phyloP scores from a whole-genome alignment of 1,139 yeast species.

The Geotrichum candidum region DNA sequence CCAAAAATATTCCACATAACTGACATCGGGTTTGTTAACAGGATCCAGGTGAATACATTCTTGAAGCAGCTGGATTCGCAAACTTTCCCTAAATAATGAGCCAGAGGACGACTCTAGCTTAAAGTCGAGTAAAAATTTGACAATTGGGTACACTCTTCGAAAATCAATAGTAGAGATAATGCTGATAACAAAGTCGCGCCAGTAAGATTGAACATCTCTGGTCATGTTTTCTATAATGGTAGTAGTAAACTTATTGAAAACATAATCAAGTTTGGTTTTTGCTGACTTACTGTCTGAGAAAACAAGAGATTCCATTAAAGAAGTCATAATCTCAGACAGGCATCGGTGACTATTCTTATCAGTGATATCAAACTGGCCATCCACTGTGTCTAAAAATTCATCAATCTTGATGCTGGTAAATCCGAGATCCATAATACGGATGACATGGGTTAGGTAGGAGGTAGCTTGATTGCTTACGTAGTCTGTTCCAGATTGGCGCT shows the following conservation, averaged over 20 bases:
- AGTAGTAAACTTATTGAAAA: slow-evolving; percentile 46
- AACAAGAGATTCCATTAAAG: slow-evolving; percentile 28
- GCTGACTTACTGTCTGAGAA: slow-evolving; percentile 22
- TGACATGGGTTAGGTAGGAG: slow-evolving; percentile 24
- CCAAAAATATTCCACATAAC: slow-evolving; percentile 38
- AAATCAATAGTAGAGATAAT: slow-evolving; percentile 31
- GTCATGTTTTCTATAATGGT: slow-evolving; percentile 59
- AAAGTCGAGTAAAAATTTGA: slow-evolving; percentile 44
- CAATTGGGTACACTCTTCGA: slow-evolving; percentile 60
- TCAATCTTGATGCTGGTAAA: slow-evolving; percentile 23
- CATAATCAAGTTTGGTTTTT: slow-evolving; percentile 38
- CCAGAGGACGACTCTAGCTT: slow-evolving; percentile 44
- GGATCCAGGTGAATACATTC: slow-evolving; percentile 48
- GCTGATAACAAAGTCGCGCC: slow-evolving; percentile 79
- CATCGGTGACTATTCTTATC: slow-evolving; percentile 39
- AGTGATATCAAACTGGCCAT: slow-evolving; percentile 22
- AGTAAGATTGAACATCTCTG: slow-evolving; percentile 69
- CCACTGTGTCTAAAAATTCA: slow-evolving; percentile 22
- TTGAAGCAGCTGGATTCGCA: slow-evolving; percentile 54
- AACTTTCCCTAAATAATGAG: slow-evolving; percentile 63
- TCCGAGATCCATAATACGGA: slow-evolving; percentile 27
- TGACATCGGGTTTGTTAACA: slow-evolving; percentile 31
- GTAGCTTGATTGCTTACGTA: slow-evolving; percentile 29
- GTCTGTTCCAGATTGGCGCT: slow-evolving; percentile 35
- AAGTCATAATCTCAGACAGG: slow-evolving; percentile 36